Evolutionary conservation across 2,329 filamentous ascomycete genomes (phyloP), one percentile per base, ranked within the genome.

Genomic region (Xylariomycetidae sp.): DNA sequence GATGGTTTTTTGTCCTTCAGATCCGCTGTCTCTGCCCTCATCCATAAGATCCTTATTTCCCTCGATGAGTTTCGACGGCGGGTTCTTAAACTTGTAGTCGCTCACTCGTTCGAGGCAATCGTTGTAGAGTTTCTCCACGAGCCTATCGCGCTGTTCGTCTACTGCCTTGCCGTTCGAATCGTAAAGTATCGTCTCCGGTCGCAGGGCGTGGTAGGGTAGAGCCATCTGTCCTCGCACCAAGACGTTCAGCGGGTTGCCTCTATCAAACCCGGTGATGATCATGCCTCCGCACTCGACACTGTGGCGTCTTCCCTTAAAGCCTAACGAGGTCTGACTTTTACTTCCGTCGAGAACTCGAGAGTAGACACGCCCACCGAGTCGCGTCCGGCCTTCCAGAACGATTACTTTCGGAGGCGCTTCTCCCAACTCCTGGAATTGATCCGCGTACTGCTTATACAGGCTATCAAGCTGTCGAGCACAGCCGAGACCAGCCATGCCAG

Each of bases 221-320:
- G 84, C 85, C 30, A 98, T 72, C 60, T 98, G 94, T 12, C 87
- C 89, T 46, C 92, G 82, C 36, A 98, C 81, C 39, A 98, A 79
- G 30, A 89, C 78, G 56, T 96, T 94, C 48, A 98, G 66, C 5
- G 92, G 92, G 50, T 98, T 98, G 13, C 94, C 94, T 45, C 87
- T 79, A 46, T 97, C 88, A 56, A 97, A 98, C 1, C 92, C 92
- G 20, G 94, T 96, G 41, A 98, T 88, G 40, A 98, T 97, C 72
- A 98, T 95, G 35, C 90, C 92, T 17, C 92, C 92, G 81, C 96
- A 94, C 58, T 98, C 92, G 19, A 88, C 92, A 14, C 89, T 97
- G 53, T 83, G 84, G 31, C 78, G 68, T 41, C 70, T 74, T 7
- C 68, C 72, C 63, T 74, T 57, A 72, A 76, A 61, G 55, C 45